Evolutionary conservation across 1,139 yeast species (phyloP), one percentile per base, ranked within the genome.

Genomic region (Hemisphaericaspora xylofermentans): DNA sequence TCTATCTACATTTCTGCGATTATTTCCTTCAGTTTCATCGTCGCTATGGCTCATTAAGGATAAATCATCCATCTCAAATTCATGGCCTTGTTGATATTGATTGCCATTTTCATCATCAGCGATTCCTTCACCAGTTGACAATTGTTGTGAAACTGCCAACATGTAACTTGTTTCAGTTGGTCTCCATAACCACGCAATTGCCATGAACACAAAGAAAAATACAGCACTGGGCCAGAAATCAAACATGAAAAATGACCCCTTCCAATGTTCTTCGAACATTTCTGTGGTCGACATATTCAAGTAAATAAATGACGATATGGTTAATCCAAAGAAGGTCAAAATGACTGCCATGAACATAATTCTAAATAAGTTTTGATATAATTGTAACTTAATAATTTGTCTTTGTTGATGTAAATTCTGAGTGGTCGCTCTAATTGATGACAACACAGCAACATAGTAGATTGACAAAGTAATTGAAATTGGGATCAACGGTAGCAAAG

Each of bases 201-300:
- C 80, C 58, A 86, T 77, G 61, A 93, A 91, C 36, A 91, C 91
- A 36, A 83, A 64, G 58, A 86, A 88, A 66, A 88, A 94, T 13
- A 91, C 84, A 35, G 88, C 77, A 45, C 95, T 83, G 30, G 97
- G 95, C 96, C 98, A 89, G 66, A 95, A 94, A 53, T 93, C 97
- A 39, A 85, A 77, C 43, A 89, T 64, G 58, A 94, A 89, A 71
- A 87, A 91, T 50, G 95, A 81, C 29, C 88, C 79, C 64, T 89
- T 88, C 98, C 98, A 94, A 61, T 88, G 86, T 52, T 80, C 80
- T 56, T 91, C 96, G 49, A 93, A 76, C 61, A 88, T 77, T 47
- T 88, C 87, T 12, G 85, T 76, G 6, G 84, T 72, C 19, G 88
- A 78, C 78, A 87, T 85, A 36, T 87, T 83, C 48, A 89, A 71